Conservation (phyloP, 2,329 filamentous ascomycete genomes). For the Malbranchea zuffiana region DNA sequence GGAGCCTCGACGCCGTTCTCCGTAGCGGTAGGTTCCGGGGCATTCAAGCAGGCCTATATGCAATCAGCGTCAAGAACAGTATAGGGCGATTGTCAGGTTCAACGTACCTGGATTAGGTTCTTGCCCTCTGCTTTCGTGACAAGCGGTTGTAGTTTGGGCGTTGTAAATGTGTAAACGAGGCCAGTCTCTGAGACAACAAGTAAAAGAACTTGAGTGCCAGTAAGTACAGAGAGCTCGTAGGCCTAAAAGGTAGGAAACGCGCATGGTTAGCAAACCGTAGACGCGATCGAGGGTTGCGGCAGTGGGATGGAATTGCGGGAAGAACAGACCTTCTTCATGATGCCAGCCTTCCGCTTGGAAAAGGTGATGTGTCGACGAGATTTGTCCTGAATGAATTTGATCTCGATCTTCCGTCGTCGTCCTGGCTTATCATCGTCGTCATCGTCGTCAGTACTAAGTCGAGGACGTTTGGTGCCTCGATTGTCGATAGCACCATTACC, state of each 20-base stretch:
- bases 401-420: slow-evolving; percentile 98
- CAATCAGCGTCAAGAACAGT: slow-evolving; percentile 1
- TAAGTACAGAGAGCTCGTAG: slow-evolving; percentile 94
- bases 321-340: slow-evolving; percentile 95
- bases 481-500: slow-evolving; percentile 63
- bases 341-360: slow-evolving; percentile 98
- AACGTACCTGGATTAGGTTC: slow-evolving; percentile 89
- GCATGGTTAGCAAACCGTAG: slow-evolving; percentile 2
- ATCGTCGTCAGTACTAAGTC: slow-evolving; percentile 65
- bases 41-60: slow-evolving; percentile 83
- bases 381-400: slow-evolving; percentile 99
- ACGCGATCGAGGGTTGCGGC: not conserved
- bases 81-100: not conserved
- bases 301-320: slow-evolving; percentile 13
- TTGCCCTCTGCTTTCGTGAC: slow-evolving; percentile 98
- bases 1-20: slow-evolving; percentile 70
- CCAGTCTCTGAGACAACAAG: slow-evolving; percentile 96
- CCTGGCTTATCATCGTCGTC: slow-evolving; percentile 96
- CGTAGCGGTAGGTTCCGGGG: slow-evolving; percentile 75
- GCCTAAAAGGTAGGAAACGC: slow-evolving; percentile 48
- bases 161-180: slow-evolving; percentile 96
- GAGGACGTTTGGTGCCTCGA: slow-evolving; percentile 81
- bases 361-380: slow-evolving; percentile 99
- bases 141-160: slow-evolving; percentile 92
- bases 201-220: slow-evolving; percentile 90